These are phyloP conservation scores for Tubosaeta sp. DNA, from an alignment of 768 basidiomycete species.

Conservation along the genomic window DNA sequence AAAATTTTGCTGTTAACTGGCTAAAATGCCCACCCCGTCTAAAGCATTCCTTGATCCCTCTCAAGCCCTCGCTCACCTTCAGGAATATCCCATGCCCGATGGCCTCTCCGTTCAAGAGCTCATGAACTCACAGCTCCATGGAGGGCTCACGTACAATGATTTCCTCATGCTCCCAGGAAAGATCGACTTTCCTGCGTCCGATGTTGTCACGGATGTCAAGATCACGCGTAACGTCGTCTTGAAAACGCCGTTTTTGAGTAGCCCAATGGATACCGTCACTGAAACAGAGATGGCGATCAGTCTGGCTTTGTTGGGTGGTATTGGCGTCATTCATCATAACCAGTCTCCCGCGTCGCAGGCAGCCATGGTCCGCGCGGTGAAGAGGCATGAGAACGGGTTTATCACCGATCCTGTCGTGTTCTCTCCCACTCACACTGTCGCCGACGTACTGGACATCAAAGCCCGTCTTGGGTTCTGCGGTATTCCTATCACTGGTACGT, in stretches of 20 bases:
- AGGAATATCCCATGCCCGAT: constrained; percentile 66
- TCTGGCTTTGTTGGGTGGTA: constrained; percentile 92
- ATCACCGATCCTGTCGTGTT: constrained; percentile 93
- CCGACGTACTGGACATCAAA: constrained; percentile 92
- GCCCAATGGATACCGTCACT: constrained; percentile 99
- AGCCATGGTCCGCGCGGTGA: constrained; percentile 95
- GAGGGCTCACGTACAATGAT: constrained; percentile 97
- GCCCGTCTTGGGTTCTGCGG: constrained; percentile 90
- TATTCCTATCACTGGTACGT: constrained; percentile 94
- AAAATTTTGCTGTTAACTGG: constrained; percentile 11
- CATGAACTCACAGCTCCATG: constrained; percentile 81
- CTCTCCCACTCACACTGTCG: constrained; percentile 70
- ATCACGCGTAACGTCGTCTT: constrained; percentile 89
- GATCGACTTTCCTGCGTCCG: constrained; percentile 85
- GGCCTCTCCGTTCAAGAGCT: constrained; percentile 82
- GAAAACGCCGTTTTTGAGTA: constrained; percentile 96
- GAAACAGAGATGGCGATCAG: constrained; percentile 92
- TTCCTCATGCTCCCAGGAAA: constrained; percentile 93
- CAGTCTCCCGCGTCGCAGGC: constrained; percentile 82
- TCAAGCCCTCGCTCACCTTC: constrained; percentile 72
- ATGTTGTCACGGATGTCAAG: constrained; percentile 76
- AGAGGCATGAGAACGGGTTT: constrained; percentile 98
- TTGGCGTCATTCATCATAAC: constrained; percentile 99
- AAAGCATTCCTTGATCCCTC: constrained; percentile 57
- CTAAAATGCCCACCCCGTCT: constrained; percentile 33